Base-by-base conservation (phyloP, 1,284 basidiomycete genomes). In the Phellopilus nigrolimitatus region DNA sequence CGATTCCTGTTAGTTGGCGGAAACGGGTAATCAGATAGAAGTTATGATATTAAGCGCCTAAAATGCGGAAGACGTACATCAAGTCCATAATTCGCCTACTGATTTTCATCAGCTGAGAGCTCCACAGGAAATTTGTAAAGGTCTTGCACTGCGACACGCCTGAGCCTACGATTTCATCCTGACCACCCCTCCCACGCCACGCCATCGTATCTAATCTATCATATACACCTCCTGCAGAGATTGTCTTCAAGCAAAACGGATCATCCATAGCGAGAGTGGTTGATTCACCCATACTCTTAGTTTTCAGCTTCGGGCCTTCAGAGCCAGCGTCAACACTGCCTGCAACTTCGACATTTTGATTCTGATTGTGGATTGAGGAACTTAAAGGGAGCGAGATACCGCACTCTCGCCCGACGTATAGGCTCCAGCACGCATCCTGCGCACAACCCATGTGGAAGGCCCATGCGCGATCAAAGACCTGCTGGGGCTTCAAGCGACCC, bases 361-460 rank as follows among this genome's bases (percentile, higher is more conserved):
- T 21, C 25, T 46, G 12, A 37, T 40, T 5, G 17, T 22, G 24
- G 5, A 40, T 41, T 24, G 19, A 17, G 9, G 47, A 25, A 25
- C 12, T 24, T 3, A 43, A 34, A 28, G 50, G 54, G 37, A 56
- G 72, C 17, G 68, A 61, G 30, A 80, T 68, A 48, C 72, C 74
- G 56, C 75, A 77, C 44, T 81, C 79, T 13, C 80, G 70, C 4
- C 79, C 79, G 31, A 79, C 76, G 47, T 79, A 80, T 0, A 80
- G 66, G 0, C 74, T 76, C 78, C 78, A 81, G 51, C 76, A 79
- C 3, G 79, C 73, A 51, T 82, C 79, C 71, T 79, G 57, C 3
- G 52, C 30, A 15, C 17, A 36, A n/a, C 40, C 43, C 53, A 54
- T 54, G 21, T 54, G 53, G 28, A 40, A 54, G 28, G 39, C 40